Percentiles rank a stretch among this genome's conserved stretches.
Evolutionary conservation across 441 rosid species (phyloP).

Genomic region (Viola pubescens): DNA sequence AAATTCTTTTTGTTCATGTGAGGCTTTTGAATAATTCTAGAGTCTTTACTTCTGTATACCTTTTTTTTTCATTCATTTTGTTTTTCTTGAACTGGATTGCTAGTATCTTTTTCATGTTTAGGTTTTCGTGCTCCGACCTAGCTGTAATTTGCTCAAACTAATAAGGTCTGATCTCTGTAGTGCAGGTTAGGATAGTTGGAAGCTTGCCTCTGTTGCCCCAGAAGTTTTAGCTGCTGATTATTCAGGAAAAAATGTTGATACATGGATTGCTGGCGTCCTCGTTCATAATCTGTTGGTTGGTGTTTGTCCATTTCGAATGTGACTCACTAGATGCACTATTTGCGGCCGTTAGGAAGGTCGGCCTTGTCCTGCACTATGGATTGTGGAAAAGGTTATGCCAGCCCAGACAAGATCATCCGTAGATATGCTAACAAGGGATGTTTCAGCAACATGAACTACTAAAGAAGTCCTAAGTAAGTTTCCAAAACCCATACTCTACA

Average conservation of each 20-base stretch:
- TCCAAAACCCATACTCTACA: no score
- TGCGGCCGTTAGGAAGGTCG: slow-evolving; percentile 59
- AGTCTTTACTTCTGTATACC: not conserved
- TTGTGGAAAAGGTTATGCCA: slow-evolving; percentile 59
- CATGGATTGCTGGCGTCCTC: slow-evolving; percentile 86
- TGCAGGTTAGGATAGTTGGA: slow-evolving; percentile 83
- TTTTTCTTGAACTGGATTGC: not conserved
- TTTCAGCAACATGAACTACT: slow-evolving; percentile 60
- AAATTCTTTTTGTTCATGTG: not conserved
- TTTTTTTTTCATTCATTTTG: not conserved
- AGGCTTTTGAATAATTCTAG: no score
- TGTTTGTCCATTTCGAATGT: slow-evolving; percentile 69
- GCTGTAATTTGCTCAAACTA: not conserved
- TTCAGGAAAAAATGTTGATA: slow-evolving; percentile 77
- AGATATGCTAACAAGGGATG: slow-evolving; percentile 75
- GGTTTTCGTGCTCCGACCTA: not conserved
- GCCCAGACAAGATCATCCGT: slow-evolving; percentile 59
- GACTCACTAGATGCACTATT: slow-evolving; percentile 58
- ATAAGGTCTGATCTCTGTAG: not conserved
- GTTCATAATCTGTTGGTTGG: slow-evolving; percentile 61
- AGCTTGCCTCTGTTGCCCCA: slow-evolving; percentile 82
- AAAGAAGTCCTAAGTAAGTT: slow-evolving; percentile 71
- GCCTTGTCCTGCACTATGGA: slow-evolving; percentile 60
- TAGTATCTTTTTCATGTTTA: not conserved
- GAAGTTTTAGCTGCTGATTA: slow-evolving; percentile 66